Evolutionary conservation across 2,329 filamentous ascomycete genomes (phyloP), one percentile per base, ranked within the genome.

Genomic region (Ophiostoma perfectum): DNA sequence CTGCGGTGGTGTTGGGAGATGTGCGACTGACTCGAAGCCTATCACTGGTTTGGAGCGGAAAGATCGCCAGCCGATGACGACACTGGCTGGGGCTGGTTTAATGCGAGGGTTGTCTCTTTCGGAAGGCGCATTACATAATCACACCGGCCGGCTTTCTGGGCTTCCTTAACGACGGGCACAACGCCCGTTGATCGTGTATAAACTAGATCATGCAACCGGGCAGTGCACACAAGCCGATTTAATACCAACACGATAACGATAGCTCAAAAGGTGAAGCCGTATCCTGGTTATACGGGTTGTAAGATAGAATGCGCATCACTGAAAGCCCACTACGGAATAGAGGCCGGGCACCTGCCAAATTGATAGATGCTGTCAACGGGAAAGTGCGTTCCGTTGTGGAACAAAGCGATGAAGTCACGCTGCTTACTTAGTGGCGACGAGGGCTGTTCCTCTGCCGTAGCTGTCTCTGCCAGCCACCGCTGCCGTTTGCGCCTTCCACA

Each of bases 41-140:
- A 27, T n/a, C n/a, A 47, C 14, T 5, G 14, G 4, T 12, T 18
- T 55, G 49, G 49, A 52, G 18, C 18, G 18, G 55, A 60, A 14
- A 6, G 55, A 60, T 60, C 58, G 58, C 14, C 58, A n/a, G n/a
- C 27, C 60, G 60, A 63, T 63, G 60, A 63, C 60, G 60, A 63
- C 60, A 63, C 58, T 14, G 38, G 38, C 38, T 8, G 58, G 36
- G 60, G n/a, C 38, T 55, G 49, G 49, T 9, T 27, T n/a, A 27
- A 2, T 27, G 18, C 47, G 47, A 27, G 5, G 27, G 1, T 7
- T 55, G n/a, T n/a, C 49, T 55, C 18, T 55, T n/a, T 55, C 27
- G 27, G 27, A 5, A 52, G 6, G 27, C 4, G 4, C 8, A 39
- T 63, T 63, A 63, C 39, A 5, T 63, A 42, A 63, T n/a, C 39